phyloP scores from a whole-genome alignment of 2,329 filamentous ascomycete species.

The Emydomyces testavorans region DNA sequence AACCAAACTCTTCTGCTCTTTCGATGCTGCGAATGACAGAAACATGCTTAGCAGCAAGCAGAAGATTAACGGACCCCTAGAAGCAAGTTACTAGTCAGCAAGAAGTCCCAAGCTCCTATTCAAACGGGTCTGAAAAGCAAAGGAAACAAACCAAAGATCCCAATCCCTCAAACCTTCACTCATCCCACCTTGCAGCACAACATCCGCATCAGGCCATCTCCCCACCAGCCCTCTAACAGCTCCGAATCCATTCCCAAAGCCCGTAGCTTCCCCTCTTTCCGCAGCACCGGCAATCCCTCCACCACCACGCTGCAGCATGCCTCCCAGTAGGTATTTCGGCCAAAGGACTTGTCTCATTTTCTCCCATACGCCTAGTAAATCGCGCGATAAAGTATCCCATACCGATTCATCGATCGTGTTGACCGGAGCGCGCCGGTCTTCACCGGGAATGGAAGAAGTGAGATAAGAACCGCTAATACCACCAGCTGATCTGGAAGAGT shows the following conservation, averaged over 20 bases:
- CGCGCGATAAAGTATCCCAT: slow-evolving; percentile 91
- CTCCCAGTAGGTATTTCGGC: slow-evolving; percentile 79
- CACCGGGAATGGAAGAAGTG: slow-evolving; percentile 79
- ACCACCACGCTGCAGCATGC: slow-evolving; percentile 48
- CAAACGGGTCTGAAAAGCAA: not conserved
- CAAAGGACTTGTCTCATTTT: slow-evolving; percentile 97
- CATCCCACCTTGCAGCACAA: slow-evolving; percentile 59
- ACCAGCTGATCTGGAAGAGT: slow-evolving; percentile 22
- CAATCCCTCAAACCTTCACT: slow-evolving; percentile 85
- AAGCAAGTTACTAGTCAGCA: not conserved
- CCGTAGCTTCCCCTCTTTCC: slow-evolving; percentile 45
- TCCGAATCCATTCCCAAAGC: slow-evolving; percentile 30
- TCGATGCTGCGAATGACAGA: slow-evolving; percentile 67
- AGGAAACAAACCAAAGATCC: slow-evolving; percentile 64
- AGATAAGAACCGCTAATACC: slow-evolving; percentile 64
- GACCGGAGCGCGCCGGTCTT: slow-evolving; percentile 76
- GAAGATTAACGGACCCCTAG: slow-evolving; percentile 85
- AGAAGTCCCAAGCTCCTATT: not conserved
- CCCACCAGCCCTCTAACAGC: slow-evolving; percentile 47
- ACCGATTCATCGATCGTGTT: slow-evolving; percentile 97
- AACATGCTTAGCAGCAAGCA: slow-evolving; percentile 80
- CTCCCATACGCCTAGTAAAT: slow-evolving; percentile 86
- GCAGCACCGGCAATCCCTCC: slow-evolving; percentile 43
- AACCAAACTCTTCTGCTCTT: slow-evolving; percentile 72
- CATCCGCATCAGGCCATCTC: slow-evolving; percentile 57